Evolutionary conservation across 192 early-diverging fungal genomes (phyloP), one percentile per base, ranked within the genome.

Genomic region (Globomyces pollinis-pini): DNA sequence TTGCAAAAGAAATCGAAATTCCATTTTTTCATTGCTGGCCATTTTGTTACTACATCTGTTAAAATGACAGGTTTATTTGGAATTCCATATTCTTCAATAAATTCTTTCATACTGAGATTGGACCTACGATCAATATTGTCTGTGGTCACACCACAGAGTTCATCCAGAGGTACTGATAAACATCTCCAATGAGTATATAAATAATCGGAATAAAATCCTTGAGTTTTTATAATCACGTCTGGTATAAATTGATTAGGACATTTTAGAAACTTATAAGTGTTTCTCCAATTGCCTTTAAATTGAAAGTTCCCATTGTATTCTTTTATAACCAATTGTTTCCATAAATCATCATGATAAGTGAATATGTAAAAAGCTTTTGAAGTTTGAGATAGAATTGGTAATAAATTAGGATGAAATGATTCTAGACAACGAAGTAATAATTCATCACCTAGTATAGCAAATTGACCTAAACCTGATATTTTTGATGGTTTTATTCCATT

Each of bases 11-110:
- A 81, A 15, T 78, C 71, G 23, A 68, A 67, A 28, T 66, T 61
- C 86, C 86, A 88, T 47, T 81, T 76, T 20, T 55, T 56, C 55
- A 61, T 78, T 3, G 82, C 84, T 1, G 78, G 75, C 70, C 70
- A 88, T 34, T 77, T 53, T 20, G 75, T 58, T 28, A 79, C 83
- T 30, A 84, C 68, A 64, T 86, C 84, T 6, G 76, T 77, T 23
- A 88, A 67, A 30, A 86, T 80, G 16, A 84, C 83, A 0, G 84
- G 84, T 34, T 66, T 78, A 12, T 73, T 74, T 4, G 77, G 79
- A 18, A 32, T 36, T 23, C 67, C 74, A 51, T 84, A 87, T 13
- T 80, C 62, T 0, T 38, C 24, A 26, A 75, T 50, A 62, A 70
- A 72, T 12, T 55, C 53, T n/a, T 63, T 60, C 26, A 81, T 13